Percentiles rank a stretch among this genome's conserved stretches.
These are phyloP conservation scores for Hyaloperonospora brassicae DNA, from an alignment of 352 stramenopile genomes.

Conservation along the genomic window DNA sequence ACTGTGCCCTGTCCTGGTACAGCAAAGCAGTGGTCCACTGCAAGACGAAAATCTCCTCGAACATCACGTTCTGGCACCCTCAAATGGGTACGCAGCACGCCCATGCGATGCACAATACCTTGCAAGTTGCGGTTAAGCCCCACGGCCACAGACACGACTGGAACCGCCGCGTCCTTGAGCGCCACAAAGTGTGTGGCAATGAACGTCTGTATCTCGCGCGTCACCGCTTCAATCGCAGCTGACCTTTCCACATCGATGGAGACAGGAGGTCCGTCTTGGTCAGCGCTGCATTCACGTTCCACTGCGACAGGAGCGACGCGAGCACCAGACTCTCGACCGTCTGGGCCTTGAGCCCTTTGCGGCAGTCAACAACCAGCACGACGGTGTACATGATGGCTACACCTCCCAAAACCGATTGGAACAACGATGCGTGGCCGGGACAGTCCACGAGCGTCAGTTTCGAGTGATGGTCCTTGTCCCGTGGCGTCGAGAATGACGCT, in stretches of 20 bases:
- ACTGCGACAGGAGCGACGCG: conserved; percentile 83
- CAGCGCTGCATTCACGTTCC: conserved; percentile 89
- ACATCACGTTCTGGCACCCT: conserved; percentile 33
- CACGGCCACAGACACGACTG: conserved; percentile 84
- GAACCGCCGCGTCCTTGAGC: conserved; percentile 22
- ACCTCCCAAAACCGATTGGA: conserved; percentile 97
- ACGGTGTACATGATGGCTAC: conserved; percentile 99
- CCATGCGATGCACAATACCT: conserved; percentile 39
- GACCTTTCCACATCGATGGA: conserved; percentile 12
- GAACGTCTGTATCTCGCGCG: conserved; percentile 55
- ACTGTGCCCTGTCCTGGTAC: no score
- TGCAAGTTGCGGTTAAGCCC: conserved; percentile 33
- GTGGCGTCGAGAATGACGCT: conserved; percentile 79
- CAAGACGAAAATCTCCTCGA: conserved; percentile 83
- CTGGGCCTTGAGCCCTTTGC: conserved; percentile 97
- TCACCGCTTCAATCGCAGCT: conserved; percentile 48
- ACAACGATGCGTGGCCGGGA: conserved; percentile 97
- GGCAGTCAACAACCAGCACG: conserved; percentile 94
- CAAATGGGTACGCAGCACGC: conserved; percentile 28
- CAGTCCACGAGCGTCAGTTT: conserved; percentile 96
- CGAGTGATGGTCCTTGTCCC: conserved; percentile 44
- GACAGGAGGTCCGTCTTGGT: conserved; percentile 97
- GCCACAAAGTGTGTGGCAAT: conserved; percentile 19
- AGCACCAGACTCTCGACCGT: conserved; percentile 97
- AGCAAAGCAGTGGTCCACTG: no score